These are phyloP conservation scores for Suillus americanus DNA, from an alignment of 768 basidiomycete species.

Conservation along the genomic window DNA sequence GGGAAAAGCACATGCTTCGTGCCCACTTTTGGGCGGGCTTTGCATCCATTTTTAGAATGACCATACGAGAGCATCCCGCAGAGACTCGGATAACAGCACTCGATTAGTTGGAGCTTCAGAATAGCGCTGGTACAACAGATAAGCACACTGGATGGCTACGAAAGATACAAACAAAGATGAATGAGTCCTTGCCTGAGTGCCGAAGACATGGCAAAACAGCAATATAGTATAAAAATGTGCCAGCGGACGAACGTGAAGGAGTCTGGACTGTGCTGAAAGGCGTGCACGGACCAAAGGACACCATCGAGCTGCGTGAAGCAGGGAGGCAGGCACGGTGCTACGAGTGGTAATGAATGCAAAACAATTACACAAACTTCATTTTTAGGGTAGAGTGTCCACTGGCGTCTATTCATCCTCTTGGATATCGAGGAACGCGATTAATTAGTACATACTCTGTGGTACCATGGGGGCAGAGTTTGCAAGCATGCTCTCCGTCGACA, in stretches of 20 bases:
- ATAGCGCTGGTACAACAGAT: not conserved
- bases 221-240: slow-evolving; percentile 9
- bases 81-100: no score
- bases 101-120: not conserved
- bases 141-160: not conserved
- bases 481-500: slow-evolving; percentile 28
- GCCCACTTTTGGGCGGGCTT: not conserved
- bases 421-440: not conserved
- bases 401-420: slow-evolving; percentile 1
- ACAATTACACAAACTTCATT: slow-evolving; percentile 13
- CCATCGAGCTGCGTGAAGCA: not conserved
- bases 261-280: not conserved
- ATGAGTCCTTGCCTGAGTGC: not conserved
- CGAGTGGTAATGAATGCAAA: not conserved
- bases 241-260: not conserved
- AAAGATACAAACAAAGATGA: not conserved
- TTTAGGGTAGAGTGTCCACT: slow-evolving; percentile 9
- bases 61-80: not conserved
- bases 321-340: not conserved
- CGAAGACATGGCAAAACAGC: not conserved
- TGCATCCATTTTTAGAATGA: not conserved
- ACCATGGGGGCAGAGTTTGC: slow-evolving; percentile 26
- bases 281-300: slow-evolving; percentile 3
- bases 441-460: slow-evolving; percentile 19
- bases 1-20: not conserved